Conservation (phyloP, 2,329 filamentous ascomycete species). For the Penicillium palitans region DNA sequence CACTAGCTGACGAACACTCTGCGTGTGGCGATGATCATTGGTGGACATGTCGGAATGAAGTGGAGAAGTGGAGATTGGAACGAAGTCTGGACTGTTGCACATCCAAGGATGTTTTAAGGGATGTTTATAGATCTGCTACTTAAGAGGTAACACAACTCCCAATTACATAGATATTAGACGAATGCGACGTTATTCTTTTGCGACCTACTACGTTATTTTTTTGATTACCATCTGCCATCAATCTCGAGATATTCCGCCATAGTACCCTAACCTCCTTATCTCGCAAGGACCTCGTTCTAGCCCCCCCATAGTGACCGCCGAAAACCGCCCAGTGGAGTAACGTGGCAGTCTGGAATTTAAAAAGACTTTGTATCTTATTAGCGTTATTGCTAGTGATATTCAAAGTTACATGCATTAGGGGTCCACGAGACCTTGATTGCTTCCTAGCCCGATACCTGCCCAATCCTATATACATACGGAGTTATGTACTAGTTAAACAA, state of each 20-base stretch:
- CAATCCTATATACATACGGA: background rate
- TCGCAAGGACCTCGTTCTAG: conserved; percentile 11
- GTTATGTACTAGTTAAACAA: background rate
- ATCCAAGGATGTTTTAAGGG: background rate
- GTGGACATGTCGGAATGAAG: conserved; percentile 6
- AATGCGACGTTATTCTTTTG: background rate
- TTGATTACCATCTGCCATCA: background rate
- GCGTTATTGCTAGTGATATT: conserved; percentile 5
- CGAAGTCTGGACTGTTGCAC: conserved; percentile 12
- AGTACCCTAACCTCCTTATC: background rate
- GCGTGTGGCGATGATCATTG: conserved; percentile 8
- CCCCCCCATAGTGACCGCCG: conserved; percentile 2
- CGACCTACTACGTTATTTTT: too few species aligned
- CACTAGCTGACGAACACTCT: conserved; percentile 29
- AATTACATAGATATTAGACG: background rate
- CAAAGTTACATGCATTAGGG: conserved; percentile 5
- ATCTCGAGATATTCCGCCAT: background rate
- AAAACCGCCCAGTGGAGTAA: conserved; percentile 14
- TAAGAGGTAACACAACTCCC: background rate
- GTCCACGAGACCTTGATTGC: background rate
- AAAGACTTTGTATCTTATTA: background rate
- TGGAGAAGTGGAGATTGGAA: conserved; percentile 13
- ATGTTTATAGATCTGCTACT: background rate
- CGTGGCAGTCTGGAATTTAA: conserved; percentile 7
- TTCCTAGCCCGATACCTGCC: background rate